Percentiles rank a stretch among this genome's conserved stretches.
Conservation (phyloP, 345 rosid genomes). For the Eucalyptus caleyi region DNA sequence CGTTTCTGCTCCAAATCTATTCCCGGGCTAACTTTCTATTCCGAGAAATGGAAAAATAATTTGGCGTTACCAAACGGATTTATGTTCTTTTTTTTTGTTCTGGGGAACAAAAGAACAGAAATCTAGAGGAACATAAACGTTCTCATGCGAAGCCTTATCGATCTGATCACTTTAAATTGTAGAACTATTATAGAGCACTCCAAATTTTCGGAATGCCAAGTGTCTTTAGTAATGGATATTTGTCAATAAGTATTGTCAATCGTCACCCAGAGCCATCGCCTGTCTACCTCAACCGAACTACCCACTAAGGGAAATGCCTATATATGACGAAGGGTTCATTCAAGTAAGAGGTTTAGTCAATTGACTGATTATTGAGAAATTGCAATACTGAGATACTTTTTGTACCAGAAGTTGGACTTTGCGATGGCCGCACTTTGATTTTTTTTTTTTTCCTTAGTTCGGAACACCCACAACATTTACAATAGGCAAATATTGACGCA, state of each 20-base stretch:
- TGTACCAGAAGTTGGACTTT: background rate
- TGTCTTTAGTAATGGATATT: background rate
- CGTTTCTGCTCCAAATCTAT: no score
- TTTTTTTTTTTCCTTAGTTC: no score
- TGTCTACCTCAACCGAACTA: background rate
- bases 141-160: no score
- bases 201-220: background rate
- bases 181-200: background rate
- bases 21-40: no score
- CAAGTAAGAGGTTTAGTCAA: background rate
- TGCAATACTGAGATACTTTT: background rate
- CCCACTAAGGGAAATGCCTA: background rate
- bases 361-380: background rate
- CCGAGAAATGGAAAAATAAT: no score
- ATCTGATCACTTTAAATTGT: background rate
- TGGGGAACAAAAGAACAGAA: no score
- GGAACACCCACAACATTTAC: background rate
- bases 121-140: no score
- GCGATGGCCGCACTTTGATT: background rate
- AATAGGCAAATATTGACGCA: background rate
- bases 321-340: background rate
- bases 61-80: no score
- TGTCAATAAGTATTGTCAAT: background rate
- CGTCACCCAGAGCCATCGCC: rapidly evolving
- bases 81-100: no score